Conservation (phyloP, 331 rosid species). For the Quercus tomentella region DNA sequence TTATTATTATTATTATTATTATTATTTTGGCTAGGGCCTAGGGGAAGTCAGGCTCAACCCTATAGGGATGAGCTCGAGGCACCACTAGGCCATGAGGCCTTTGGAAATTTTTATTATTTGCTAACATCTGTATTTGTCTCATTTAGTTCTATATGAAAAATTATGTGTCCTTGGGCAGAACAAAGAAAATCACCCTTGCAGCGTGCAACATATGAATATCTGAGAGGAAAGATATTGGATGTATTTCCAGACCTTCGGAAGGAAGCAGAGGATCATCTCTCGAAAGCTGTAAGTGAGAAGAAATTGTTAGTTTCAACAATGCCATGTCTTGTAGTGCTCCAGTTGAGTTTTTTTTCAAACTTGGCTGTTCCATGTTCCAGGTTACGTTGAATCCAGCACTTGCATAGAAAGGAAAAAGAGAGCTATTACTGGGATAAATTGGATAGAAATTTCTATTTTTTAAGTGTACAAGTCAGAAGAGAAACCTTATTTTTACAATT, state of each 20-base stretch:
- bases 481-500: slow-evolving; percentile 16
- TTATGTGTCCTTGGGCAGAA: slow-evolving; percentile 29
- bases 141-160: not conserved
- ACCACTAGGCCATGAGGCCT: too few species aligned
- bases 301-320: slow-evolving; percentile 12
- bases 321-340: slow-evolving; percentile 10
- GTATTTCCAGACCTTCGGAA: slow-evolving; percentile 62
- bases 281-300: slow-evolving; percentile 65
- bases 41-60: too few species aligned
- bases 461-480: not conserved
- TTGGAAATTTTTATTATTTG: not conserved
- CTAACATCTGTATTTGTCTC: not conserved
- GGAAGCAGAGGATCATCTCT: slow-evolving; percentile 91
- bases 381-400: slow-evolving; percentile 92
- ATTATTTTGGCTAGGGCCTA: too few species aligned
- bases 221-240: slow-evolving; percentile 83
- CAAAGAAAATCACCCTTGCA: slow-evolving; percentile 59
- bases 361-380: slow-evolving; percentile 41
- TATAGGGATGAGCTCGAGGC: too few species aligned
- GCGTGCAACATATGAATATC: slow-evolving; percentile 66
- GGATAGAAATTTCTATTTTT: not conserved
- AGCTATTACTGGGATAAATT: not conserved
- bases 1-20: too few species aligned
- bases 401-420: slow-evolving; percentile 3
- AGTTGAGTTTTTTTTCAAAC: slow-evolving; percentile 18